Evolutionary conservation across 352 stramenopile genomes (phyloP).

Genomic region (Globisporangium mamillatum): DNA sequence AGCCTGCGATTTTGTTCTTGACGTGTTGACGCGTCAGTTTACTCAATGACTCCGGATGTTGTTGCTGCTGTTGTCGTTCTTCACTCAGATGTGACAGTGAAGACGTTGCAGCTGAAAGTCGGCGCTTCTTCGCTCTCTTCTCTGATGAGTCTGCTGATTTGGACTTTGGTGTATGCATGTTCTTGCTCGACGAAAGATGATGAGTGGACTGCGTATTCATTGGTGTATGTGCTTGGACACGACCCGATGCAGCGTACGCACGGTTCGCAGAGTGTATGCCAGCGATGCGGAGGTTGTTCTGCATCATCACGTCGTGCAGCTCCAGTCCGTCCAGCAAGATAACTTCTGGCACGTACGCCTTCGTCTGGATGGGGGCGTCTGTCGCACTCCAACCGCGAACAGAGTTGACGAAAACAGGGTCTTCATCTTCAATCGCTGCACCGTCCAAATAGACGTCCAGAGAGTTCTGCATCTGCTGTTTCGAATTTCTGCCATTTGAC

Average conservation of each 20-base stretch:
- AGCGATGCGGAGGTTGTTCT: constrained; percentile 8
- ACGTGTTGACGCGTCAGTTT: constrained; percentile 4
- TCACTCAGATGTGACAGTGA: background rate
- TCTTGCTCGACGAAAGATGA: background rate
- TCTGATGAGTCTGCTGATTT: background rate
- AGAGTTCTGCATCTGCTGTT: constrained; percentile 16
- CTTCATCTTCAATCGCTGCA: constrained; percentile 11
- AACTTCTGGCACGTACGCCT: background rate
- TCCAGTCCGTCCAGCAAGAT: constrained; percentile 1
- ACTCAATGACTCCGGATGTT: background rate
- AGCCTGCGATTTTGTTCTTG: constrained; percentile 12
- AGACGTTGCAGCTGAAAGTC: constrained; percentile 2
- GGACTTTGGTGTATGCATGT: background rate
- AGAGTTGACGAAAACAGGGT: constrained; percentile 32
- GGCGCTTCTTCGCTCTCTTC: constrained; percentile 13
- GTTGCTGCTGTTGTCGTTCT: background rate
- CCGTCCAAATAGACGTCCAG: constrained; percentile 32
- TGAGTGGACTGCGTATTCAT: background rate
- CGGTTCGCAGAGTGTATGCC: background rate
- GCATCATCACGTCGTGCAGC: constrained; percentile 16
- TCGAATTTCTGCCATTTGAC: background rate
- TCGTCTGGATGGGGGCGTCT: background rate
- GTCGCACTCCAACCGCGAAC: constrained; percentile 33
- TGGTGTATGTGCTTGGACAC: background rate
- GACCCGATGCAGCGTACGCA: background rate